phyloP scores from a whole-genome alignment of 805 yeast species.

The Candida quercuum region DNA sequence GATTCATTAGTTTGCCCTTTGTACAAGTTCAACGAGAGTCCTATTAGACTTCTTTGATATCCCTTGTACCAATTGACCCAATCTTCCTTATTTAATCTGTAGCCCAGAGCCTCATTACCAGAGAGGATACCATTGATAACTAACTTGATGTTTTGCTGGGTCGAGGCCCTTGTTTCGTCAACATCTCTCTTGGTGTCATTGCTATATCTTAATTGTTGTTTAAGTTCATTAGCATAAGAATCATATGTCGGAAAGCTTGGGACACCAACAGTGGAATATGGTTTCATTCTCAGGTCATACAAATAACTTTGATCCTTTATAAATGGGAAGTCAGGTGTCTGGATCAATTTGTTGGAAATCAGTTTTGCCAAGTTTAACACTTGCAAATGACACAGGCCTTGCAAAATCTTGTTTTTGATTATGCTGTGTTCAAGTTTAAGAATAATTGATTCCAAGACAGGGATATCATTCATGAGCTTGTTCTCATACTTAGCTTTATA shows the following conservation, averaged over 20 bases:
- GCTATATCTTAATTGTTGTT: conserved; percentile 9
- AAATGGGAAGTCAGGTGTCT: conserved; percentile 22
- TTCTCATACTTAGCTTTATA: conserved; percentile 29
- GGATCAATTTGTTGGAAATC: conserved; percentile 21
- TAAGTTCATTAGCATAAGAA: conserved; percentile 19
- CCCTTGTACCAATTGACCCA: conserved; percentile 27
- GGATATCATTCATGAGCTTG: conserved; percentile 30
- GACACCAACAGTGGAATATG: conserved; percentile 74
- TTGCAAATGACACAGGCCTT: conserved; percentile 29
- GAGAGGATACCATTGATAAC: conserved; percentile 16
- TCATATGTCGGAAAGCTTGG: conserved; percentile 51
- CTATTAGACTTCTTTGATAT: conserved; percentile 26
- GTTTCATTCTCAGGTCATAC: conserved; percentile 64
- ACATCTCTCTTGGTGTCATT: conserved; percentile 5
- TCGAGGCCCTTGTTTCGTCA: conserved; percentile 3
- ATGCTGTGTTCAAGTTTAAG: conserved; percentile 21
- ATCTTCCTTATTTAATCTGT: conserved; percentile 23
- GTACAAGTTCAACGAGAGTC: conserved; percentile 15
- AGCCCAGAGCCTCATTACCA: conserved; percentile 19
- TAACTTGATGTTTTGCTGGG: conserved; percentile 7
- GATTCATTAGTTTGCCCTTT: conserved; percentile 3
- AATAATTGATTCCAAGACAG: conserved; percentile 27
- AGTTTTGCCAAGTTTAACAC: conserved; percentile 26
- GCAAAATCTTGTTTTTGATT: conserved; percentile 21
- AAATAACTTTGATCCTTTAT: conserved; percentile 26